phyloP scores from a whole-genome alignment of 1,284 basidiomycete species.

The Phellopilus nigrolimitatus region DNA sequence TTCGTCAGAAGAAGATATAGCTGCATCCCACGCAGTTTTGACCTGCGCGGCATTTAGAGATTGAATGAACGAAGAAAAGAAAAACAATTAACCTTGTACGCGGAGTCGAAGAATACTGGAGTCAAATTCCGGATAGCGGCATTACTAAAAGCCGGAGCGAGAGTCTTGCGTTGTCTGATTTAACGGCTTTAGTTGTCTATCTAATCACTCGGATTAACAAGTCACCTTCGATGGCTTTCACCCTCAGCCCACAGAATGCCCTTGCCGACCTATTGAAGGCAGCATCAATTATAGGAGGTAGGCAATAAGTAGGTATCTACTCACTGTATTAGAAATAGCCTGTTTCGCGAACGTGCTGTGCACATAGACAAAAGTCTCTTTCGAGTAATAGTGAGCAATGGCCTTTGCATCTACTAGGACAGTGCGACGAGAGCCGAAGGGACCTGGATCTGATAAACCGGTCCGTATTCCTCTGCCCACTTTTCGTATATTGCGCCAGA shows the following conservation, averaged over 20 bases:
- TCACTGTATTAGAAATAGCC: conserved; percentile 40
- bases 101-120: conserved; percentile 39
- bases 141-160: conserved; percentile 40
- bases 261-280: conserved; percentile 38
- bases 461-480: conserved; percentile 43
- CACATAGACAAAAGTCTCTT: conserved; percentile 46
- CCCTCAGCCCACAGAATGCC: conserved; percentile 49
- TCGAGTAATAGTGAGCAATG: conserved; percentile 44
- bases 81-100: conserved; percentile 40
- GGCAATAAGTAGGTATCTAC: not conserved
- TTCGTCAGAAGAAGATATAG: conserved; percentile 31
- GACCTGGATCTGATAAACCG: conserved; percentile 39
- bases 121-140: conserved; percentile 35
- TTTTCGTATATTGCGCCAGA: conserved; percentile 27
- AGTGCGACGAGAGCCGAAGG: conserved; percentile 38
- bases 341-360: conserved; percentile 34
- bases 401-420: conserved; percentile 53
- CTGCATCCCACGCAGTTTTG: conserved; percentile 46
- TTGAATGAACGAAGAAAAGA: not conserved
- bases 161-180: conserved; percentile 37
- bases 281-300: not conserved
- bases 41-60: conserved; percentile 30
- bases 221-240: conserved; percentile 40
- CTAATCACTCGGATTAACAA: not conserved
- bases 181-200: not conserved